Base-by-base conservation (phyloP, 768 basidiomycete species). In the Tylopilus rubrobrunneus region DNA sequence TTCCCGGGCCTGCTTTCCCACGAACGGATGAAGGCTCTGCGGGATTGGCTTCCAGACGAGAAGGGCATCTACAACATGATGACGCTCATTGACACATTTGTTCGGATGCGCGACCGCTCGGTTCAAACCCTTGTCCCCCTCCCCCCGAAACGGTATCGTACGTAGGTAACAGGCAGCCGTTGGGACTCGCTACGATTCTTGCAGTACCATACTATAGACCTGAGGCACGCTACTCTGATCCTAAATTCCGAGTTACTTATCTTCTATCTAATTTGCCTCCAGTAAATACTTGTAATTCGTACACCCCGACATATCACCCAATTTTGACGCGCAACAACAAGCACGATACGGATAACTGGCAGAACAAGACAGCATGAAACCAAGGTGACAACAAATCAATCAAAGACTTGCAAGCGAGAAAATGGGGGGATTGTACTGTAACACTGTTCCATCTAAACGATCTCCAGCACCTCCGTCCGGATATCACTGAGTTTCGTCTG, bases 21-120 rank as follows among this genome's bases (percentile, higher is more conserved):
- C 69, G 82, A 84, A 59, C 83, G 86, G 56, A 98, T 98, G 94
- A 92, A 89, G 77, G 78, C 79, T 99, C 12, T 91, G 91, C 63
- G 94, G 49, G 88, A 92, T 66, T 93, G 92, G 90, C 75, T 92
- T 10, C 89, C 91, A 1, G 89, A 90, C 56, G 82, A 85, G 40
- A 74, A 76, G 44, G 67, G 81, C 15, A 62, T 75, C 9, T 89
- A 90, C 21, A 85, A 82, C 66, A 84, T 92, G 85, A 86, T 82
- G 79, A 76, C 68, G 54, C 81, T 90, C 79, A 81, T 90, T 56
- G 77, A 88, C 46, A 66, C 61, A 10, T 74, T 65, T 52, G 64
- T 76, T 12, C 65, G 62, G 42, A 51, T 63, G 55, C 67, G 68
- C 28, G 60, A 68, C 41, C 63, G 67, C 41, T 61, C 63, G 21